A percentile compares a stretch with the other conserved stretches of the same genome.
Conservation (phyloP, 2,329 filamentous ascomycete genomes). For the Colletotrichum salicis region DNA sequence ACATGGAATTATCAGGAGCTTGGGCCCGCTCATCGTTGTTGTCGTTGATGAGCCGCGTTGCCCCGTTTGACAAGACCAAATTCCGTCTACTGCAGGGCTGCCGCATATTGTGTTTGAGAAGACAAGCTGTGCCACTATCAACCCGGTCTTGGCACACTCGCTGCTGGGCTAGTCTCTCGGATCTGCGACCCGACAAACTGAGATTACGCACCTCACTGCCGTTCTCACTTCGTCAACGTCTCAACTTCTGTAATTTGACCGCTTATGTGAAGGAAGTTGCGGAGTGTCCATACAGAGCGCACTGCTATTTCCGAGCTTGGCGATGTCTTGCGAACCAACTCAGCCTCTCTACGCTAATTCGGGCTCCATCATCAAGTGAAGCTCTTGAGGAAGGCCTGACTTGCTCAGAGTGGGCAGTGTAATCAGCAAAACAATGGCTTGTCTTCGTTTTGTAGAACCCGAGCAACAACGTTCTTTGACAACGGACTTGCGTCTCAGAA, state of each 20-base stretch:
- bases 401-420: not conserved
- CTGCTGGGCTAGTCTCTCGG: not conserved
- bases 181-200: not conserved
- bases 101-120: conserved; percentile 11
- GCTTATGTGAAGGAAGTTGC: not conserved
- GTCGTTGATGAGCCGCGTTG: not conserved
- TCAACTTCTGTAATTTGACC: not conserved
- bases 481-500: not conserved
- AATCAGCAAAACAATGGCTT: not conserved
- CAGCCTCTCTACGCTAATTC: not conserved
- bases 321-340: not conserved
- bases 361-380: not conserved
- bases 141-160: not conserved
- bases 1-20: not conserved
- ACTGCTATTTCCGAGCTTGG: not conserved
- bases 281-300: not conserved
- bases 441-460: not conserved
- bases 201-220: not conserved
- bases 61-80: not conserved
- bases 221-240: not conserved
- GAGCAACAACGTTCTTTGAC: not conserved
- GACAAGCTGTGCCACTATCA: not conserved
- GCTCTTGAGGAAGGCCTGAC: not conserved
- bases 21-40: not conserved
- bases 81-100: not conserved